These are phyloP conservation scores for Starmerella sp. DNA, from an alignment of 805 yeast genomes.

Conservation along the genomic window DNA sequence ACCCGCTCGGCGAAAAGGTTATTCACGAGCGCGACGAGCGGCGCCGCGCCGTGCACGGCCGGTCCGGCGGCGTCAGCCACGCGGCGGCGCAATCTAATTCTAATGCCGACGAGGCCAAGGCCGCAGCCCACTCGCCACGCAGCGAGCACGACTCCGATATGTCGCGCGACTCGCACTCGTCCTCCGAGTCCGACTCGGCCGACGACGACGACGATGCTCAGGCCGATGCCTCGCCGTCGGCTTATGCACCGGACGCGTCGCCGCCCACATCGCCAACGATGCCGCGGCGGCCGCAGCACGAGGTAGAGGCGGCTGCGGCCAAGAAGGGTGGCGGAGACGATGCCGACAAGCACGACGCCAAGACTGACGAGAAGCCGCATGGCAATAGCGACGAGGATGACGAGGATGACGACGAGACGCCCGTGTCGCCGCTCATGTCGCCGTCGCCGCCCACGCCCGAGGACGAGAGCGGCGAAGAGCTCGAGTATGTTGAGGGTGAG, in stretches of 20 bases:
- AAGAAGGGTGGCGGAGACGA: not conserved
- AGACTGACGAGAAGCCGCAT: not conserved
- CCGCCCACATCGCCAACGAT: conserved; percentile 7
- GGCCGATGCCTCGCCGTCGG: not conserved
- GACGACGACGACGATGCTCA: not conserved
- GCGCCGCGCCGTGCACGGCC: conserved; percentile 32
- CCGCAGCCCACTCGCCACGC: not conserved
- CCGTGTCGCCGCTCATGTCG: conserved; percentile 7
- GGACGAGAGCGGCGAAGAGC: conserved; percentile 13
- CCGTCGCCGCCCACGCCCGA: conserved; percentile 18
- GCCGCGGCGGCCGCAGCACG: not conserved
- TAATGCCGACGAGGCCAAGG: not conserved
- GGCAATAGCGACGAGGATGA: not conserved
- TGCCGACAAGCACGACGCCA: not conserved
- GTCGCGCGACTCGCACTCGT: not conserved
- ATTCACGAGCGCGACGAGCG: conserved; percentile 58
- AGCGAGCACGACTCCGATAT: not conserved
- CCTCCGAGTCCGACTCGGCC: not conserved
- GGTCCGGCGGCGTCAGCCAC: not conserved
- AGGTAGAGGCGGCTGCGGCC: not conserved
- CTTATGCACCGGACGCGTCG: conserved; percentile 1
- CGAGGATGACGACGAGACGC: not conserved
- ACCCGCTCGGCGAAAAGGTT: conserved; percentile 56
- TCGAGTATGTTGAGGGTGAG: conserved; percentile 8
- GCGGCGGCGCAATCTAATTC: not conserved